Base-by-base conservation (phyloP, 805 yeast genomes). In the Nakazawaea sp. region DNA sequence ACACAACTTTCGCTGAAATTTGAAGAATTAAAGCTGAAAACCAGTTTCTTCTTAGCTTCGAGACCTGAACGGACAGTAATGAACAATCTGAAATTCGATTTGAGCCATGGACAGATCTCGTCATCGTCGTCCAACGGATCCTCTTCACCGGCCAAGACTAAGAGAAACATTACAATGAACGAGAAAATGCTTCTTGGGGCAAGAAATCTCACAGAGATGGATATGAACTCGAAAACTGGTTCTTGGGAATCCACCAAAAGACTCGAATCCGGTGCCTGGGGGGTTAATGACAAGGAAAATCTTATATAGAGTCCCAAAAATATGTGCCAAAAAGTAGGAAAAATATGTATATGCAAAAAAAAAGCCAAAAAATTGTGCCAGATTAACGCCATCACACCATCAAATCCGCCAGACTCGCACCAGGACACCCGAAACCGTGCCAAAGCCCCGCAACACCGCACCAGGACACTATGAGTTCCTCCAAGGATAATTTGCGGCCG, bases 401-500 rank as follows among this genome's bases (percentile, higher is more conserved):
- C 25, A 11, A 23, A 23, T 23, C 25, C 25, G 11, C 8, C 11
- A 8, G 11, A 23, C 25, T 11, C 25, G 11, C 8, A 11, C 25
- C 8, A 23, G 25, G 11, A 23, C 25, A 8, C 11, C 25, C 8
- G 11, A 11, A 8, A 23, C 25, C 25, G n/a, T n/a, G n/a, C n/a
- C n/a, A n/a, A n/a, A n/a, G n/a, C n/a, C n/a, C n/a, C n/a, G n/a
- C n/a, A n/a, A n/a, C n/a, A n/a, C n/a, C n/a, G n/a, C n/a, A n/a
- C n/a, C n/a, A n/a, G n/a, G n/a, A n/a, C n/a, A 33, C 27, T 30
- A 27, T 12, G 13, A 21, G 32, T 12, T 24, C 40, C 11, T n/a
- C 16, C 20, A 27, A 39, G 16, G 31, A 31, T 24, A 30, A 30
- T 12, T 23, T 55, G 21, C 46, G 66, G 28, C 66, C 66, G 3